Conservation (phyloP, 176 grass and related monocot genomes). For the Oryza nivara region DNA sequence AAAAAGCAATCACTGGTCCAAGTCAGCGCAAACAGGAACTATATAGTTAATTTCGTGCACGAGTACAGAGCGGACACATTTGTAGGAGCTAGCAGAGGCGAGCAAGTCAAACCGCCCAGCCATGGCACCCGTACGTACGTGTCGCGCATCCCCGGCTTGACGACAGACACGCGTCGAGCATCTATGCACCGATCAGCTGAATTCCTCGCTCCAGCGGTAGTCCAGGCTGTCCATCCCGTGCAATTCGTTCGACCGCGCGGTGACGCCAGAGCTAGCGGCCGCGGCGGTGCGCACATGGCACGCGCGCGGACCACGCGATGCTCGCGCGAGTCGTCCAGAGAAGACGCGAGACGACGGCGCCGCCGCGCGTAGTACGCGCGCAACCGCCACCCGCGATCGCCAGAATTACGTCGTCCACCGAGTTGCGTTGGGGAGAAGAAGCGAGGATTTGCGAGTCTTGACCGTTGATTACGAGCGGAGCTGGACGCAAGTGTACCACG, state of each 20-base stretch:
- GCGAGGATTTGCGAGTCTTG: not conserved
- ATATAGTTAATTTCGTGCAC: too few relatives aligned
- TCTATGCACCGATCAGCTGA: not conserved
- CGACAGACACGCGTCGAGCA: not conserved
- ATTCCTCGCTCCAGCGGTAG: not conserved
- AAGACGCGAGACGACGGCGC: not conserved
- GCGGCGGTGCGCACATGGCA: too few relatives aligned
- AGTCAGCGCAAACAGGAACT: too few relatives aligned
- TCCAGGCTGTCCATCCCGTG: not conserved
- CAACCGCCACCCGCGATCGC: not conserved
- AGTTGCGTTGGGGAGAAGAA: not conserved
- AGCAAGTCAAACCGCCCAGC: not conserved
- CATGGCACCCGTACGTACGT: not conserved
- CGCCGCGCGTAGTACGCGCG: not conserved
- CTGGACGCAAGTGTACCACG: not conserved
- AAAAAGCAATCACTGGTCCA: too few relatives aligned
- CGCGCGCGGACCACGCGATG: not conserved
- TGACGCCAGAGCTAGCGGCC: too few relatives aligned
- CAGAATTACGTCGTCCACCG: not conserved
- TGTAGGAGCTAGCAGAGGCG: too few relatives aligned
- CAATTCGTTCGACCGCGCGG: not conserved
- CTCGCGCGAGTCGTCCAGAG: too few relatives aligned
- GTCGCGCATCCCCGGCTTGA: not conserved
- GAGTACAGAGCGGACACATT: too few relatives aligned
- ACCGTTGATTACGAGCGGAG: not conserved